Conservation (phyloP, 1,284 basidiomycete species). For the Trichosporon inkin region DNA sequence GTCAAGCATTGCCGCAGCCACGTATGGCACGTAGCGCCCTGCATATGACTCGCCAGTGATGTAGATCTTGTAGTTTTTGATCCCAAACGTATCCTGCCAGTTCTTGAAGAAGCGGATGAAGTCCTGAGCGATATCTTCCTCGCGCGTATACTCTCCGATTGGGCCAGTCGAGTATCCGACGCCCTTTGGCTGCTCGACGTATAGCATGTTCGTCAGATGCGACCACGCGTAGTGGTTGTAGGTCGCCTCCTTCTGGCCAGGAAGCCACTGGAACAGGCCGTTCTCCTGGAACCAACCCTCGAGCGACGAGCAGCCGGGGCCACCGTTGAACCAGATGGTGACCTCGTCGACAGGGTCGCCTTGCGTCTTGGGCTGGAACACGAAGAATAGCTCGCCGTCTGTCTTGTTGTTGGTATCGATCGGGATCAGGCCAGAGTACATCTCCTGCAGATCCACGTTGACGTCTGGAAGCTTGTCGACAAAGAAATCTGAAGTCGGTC, state of each 20-base stretch:
- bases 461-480: conserved; percentile 21
- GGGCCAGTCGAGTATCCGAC: conserved; percentile 73
- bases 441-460: conserved; percentile 19
- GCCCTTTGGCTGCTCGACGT: conserved; percentile 66
- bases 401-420: conserved; percentile 21
- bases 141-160: conserved; percentile 56
- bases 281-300: conserved; percentile 76
- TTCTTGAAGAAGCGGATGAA: conserved; percentile 34
- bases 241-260: conserved; percentile 35
- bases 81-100: conserved; percentile 19
- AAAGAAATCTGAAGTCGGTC: conserved; percentile 14
- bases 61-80: conserved; percentile 27
- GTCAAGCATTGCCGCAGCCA: conserved; percentile 36
- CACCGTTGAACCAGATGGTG: conserved; percentile 30
- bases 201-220: conserved; percentile 55
- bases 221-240: conserved; percentile 68
- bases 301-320: conserved; percentile 61
- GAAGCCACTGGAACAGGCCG: background rate
- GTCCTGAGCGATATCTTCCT: conserved; percentile 41
- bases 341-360: conserved; percentile 28
- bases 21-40: conserved; percentile 50
- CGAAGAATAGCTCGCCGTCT: conserved; percentile 25
- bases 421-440: conserved; percentile 24
- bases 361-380: conserved; percentile 24
- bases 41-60: conserved; percentile 46